Base-by-base conservation (phyloP, 805 yeast species). In the Candida palmyrensis region DNA sequence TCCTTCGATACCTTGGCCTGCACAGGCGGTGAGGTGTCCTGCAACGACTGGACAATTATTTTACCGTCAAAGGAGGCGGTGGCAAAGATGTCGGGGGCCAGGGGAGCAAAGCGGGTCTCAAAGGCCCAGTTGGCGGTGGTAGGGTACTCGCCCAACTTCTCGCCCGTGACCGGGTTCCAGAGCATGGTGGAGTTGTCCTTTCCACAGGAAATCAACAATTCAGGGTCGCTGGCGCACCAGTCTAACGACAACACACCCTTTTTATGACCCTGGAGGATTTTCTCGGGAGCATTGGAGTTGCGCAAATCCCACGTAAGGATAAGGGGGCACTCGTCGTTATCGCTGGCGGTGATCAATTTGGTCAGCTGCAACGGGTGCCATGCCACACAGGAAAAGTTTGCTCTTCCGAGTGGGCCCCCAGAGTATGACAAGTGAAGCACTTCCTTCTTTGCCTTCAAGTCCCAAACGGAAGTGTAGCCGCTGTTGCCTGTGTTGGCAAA, bases 281-380 rank as follows among this genome's bases (percentile, higher is more conserved):
- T 63, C 52, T 86, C 88, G 6, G 99, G 99, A n/a, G 82, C 86
- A 49, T 83, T 82, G 18, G 96, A 79, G 55, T 92, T 90, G 59
- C 97, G 77, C 53, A 92, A 71, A 64, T 92, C 97, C 98, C 98
- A 92, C 11, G 90, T 69, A 43, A 87, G 62, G 35, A 92, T 78
- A 20, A 83, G 72, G 9, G 98, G 95, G 32, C 77, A 75, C 14
- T 71, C 66, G 57, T 89, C 97, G 37, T 77, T 75, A 39, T 82
- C 88, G 18, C 92, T 79, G 18, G 95, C 96, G 17, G 97, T 90
- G 18, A 84, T 78, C 38, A 92, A 73, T 53, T 77, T 82, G 11
- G 97, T 90, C 38, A 90, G 77, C 60, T 80, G 81, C 27, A 73
- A 62, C 36, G 99, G 98, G 57, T 92, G 97, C 99, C 99, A 92